Evolutionary conservation across 2,329 filamentous ascomycete genomes (phyloP).

Genomic region (Exophiala lecanii-corni): DNA sequence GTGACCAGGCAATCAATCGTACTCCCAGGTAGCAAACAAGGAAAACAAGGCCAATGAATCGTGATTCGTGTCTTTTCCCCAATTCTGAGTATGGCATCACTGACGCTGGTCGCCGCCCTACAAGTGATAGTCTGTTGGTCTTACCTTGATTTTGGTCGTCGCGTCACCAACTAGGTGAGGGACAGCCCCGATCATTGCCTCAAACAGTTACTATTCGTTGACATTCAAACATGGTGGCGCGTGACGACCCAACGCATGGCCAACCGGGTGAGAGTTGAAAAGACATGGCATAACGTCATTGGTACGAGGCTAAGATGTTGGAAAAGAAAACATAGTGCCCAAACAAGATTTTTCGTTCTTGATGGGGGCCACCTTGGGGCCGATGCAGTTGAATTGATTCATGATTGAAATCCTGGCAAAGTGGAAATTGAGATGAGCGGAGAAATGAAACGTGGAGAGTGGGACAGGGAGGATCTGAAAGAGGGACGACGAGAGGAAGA

Average conservation of each 20-base stretch:
- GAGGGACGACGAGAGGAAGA: not conserved
- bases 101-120: too few species aligned
- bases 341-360: slow-evolving; percentile 9
- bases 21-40: not conserved
- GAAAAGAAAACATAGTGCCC: slow-evolving; percentile 5
- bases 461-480: too few species aligned
- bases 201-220: not conserved
- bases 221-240: not conserved
- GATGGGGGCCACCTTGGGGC: not conserved
- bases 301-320: slow-evolving; percentile 2
- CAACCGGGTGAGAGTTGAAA: not conserved
- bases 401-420: too few species aligned
- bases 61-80: too few species aligned
- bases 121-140: too few species aligned
- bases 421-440: too few species aligned
- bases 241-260: slow-evolving; percentile 1
- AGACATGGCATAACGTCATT: slow-evolving; percentile 13
- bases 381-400: not conserved
- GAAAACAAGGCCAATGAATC: too few species aligned
- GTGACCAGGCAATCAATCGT: too few species aligned
- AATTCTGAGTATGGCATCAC: too few species aligned
- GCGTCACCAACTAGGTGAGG: not conserved
- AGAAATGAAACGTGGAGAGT: too few species aligned
- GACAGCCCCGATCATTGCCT: not conserved
- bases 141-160: not conserved